Percentiles rank a stretch among this genome's conserved stretches.
phyloP scores from a whole-genome alignment of 768 basidiomycete species.

The Dacryopinax primogenitus region DNA sequence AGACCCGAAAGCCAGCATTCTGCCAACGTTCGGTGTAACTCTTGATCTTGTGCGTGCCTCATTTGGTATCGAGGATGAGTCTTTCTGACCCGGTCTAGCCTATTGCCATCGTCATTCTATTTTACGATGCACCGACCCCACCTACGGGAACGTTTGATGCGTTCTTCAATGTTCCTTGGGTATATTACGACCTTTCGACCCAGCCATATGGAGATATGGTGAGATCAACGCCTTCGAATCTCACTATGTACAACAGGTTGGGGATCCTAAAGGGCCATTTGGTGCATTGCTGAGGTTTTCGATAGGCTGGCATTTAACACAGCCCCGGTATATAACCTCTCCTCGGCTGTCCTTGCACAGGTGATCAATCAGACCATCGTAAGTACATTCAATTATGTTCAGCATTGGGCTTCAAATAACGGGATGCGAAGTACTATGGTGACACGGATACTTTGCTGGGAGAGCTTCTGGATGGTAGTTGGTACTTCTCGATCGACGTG shows the following conservation, averaged over 20 bases:
- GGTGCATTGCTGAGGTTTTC: neutral
- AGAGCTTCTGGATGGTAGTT: neutral
- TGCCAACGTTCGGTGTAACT: slow-evolving; percentile 31
- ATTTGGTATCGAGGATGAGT: slow-evolving; percentile 27
- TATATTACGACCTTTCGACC: slow-evolving; percentile 31
- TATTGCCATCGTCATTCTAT: slow-evolving; percentile 30
- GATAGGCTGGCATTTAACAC: neutral
- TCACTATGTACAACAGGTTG: slow-evolving; percentile 25
- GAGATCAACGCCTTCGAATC: slow-evolving; percentile 28
- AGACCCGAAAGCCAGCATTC: slow-evolving; percentile 41
- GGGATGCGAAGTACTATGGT: neutral
- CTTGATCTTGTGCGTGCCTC: slow-evolving; percentile 21
- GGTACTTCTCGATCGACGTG: neutral
- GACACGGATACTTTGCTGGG: neutral
- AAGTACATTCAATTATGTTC: neutral
- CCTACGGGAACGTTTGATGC: slow-evolving; percentile 42
- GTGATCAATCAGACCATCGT: slow-evolving; percentile 1
- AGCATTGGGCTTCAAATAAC: neutral
- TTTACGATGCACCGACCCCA: slow-evolving; percentile 45
- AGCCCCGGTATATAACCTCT: neutral
- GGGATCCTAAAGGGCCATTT: neutral
- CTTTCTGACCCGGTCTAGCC: slow-evolving; percentile 15
- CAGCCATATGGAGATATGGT: slow-evolving; percentile 35
- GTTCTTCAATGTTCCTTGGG: slow-evolving; percentile 35
- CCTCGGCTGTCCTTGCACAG: neutral